phyloP scores from a whole-genome alignment of 2,329 filamentous ascomycete genomes.

The Penicillium concentricum region DNA sequence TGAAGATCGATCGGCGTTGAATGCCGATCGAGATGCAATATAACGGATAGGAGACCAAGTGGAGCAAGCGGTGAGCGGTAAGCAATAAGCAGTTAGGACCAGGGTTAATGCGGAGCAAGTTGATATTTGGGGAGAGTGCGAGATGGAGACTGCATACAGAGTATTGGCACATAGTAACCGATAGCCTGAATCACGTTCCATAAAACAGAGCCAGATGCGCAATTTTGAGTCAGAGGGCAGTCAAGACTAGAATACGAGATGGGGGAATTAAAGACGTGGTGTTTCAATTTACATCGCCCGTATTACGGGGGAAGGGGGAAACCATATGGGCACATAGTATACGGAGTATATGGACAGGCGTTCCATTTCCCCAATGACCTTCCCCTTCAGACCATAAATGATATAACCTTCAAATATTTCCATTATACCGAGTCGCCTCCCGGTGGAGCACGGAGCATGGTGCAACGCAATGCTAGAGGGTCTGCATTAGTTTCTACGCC shows the following conservation, averaged over 20 bases:
- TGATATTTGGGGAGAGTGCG: not conserved
- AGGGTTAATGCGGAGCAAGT: too few species aligned
- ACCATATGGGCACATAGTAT: not conserved
- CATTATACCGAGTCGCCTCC: not conserved
- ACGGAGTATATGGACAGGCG: too few species aligned
- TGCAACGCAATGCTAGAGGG: not conserved
- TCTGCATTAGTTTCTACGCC: not conserved
- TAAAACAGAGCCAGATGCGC: not conserved
- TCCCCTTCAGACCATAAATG: too few species aligned
- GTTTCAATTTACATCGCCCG: not conserved
- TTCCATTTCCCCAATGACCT: too few species aligned
- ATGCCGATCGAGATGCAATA: constrained; percentile 4
- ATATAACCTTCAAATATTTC: not conserved
- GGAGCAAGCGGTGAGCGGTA: not conserved
- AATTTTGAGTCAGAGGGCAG: not conserved
- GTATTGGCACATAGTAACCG: not conserved
- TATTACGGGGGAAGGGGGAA: not conserved
- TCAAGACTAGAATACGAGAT: not conserved
- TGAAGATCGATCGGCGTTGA: constrained; percentile 12
- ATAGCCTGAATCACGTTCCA: not conserved
- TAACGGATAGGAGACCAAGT: constrained; percentile 4
- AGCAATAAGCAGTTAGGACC: not conserved
- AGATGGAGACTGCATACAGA: not conserved
- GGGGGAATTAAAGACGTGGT: not conserved
- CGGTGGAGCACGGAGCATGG: constrained; percentile 1